Evolutionary conservation across 345 rosid genomes (phyloP), one percentile per base, ranked within the genome.

Genomic region (Lumnitzera littorea): DNA sequence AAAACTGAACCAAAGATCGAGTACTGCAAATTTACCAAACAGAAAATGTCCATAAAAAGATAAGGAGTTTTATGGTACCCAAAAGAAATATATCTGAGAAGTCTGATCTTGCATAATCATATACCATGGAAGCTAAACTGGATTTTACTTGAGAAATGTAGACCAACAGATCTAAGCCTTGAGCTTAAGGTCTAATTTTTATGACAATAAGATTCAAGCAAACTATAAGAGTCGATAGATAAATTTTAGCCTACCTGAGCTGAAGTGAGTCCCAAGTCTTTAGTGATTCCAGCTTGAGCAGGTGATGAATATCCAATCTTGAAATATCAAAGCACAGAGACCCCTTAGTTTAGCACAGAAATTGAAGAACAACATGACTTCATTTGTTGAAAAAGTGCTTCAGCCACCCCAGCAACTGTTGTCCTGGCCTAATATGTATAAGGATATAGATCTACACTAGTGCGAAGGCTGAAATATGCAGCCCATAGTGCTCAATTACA

Each of bases 251-350:
- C 43, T 65, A 85, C 96, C 81, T 84, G 78, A 15, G 86, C 82
- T 14, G 82, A 69, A 55, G 95, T 81, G 46, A 91, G 90, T 60
- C 67, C 62, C 47, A 91, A 64, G 27, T 84, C 91, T 48, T 65
- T 62, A 80, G 77, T 82, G 25, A 91, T 88, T 72, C 88, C 98
- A 48, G 81, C 67, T 61, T 88, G 85, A 67, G 87, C 83, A 63
- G 98, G 98, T 58, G 98, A 91, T 36, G 98, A 88, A 71, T 80
- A 91, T 56, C 95, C 96, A 62, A 88, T 55, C 98, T 91, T 72
- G 63, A 67, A 64, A 25, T 27, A 64, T 15, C 55, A 50, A 49
- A 57, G 24, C 12, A 11, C 43, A 57, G 15, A 15, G 3, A 17
- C 31, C 24, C 5, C 54, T 11, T 52, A 51, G n/a, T 41, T 41